phyloP scores from a whole-genome alignment of 805 yeast genomes.

The Blastobotrys terrestris region DNA sequence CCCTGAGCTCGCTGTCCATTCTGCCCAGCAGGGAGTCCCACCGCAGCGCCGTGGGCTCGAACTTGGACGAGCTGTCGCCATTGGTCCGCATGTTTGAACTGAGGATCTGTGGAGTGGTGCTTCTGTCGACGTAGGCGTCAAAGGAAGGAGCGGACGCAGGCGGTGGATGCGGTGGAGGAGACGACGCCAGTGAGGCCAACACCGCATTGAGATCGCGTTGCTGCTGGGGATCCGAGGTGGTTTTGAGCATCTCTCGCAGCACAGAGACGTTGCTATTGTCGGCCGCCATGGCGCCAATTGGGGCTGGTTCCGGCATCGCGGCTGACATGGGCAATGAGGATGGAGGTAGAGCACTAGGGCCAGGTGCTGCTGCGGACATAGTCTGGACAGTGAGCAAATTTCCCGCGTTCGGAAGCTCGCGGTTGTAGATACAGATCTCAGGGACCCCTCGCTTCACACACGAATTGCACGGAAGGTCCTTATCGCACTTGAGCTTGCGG shows the following conservation, averaged over 20 bases:
- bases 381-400: neutral
- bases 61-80: neutral
- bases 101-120: neutral
- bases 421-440: neutral
- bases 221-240: neutral
- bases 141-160: too few relatives aligned
- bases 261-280: neutral
- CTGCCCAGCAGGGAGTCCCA: neutral
- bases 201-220: neutral
- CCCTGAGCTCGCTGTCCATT: neutral
- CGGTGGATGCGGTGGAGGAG: too few relatives aligned
- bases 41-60: neutral
- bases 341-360: too few relatives aligned
- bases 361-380: too few relatives aligned
- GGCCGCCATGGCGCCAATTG: neutral
- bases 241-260: neutral
- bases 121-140: neutral
- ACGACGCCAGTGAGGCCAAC: neutral
- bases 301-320: too few relatives aligned
- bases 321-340: too few relatives aligned
- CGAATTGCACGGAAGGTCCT: conserved; percentile 5
- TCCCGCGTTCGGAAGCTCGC: neutral
- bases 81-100: neutral
- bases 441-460: conserved; percentile 9
- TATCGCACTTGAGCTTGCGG: conserved; percentile 8